A percentile compares a stretch with the other conserved stretches of the same genome.
phyloP scores from a whole-genome alignment of 1,284 basidiomycete genomes.

The Farysia itapuensis region DNA sequence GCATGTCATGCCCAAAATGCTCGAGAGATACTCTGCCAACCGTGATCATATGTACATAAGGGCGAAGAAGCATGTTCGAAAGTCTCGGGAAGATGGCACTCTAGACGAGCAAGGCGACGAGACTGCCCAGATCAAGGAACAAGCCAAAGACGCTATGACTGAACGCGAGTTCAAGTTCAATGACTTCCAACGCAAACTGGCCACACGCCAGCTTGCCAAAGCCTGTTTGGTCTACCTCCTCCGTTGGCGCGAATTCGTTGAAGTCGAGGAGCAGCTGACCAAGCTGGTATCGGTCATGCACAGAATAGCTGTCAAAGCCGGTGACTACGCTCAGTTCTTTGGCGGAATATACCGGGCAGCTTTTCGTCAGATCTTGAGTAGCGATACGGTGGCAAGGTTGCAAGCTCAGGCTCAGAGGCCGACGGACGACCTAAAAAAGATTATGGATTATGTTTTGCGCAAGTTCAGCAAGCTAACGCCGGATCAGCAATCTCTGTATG shows the following conservation, averaged over 20 bases:
- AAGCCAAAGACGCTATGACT: conserved; percentile 23
- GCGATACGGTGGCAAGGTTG: conserved; percentile 20
- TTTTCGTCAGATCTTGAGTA: conserved; percentile 34
- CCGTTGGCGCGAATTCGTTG: conserved; percentile 48
- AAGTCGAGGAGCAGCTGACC: conserved; percentile 41
- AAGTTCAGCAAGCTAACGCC: conserved; percentile 50
- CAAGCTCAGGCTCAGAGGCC: conserved; percentile 18
- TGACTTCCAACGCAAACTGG: conserved; percentile 51
- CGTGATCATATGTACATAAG: conserved; percentile 55
- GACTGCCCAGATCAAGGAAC: conserved; percentile 27
- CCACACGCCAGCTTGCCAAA: conserved; percentile 44
- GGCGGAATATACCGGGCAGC: conserved; percentile 21
- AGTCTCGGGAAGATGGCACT: conserved; percentile 31
- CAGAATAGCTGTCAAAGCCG: conserved; percentile 50
- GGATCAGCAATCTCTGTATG: conserved; percentile 45
- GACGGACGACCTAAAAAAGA: conserved; percentile 41
- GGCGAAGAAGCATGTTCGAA: conserved; percentile 39
- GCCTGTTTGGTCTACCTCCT: conserved; percentile 48
- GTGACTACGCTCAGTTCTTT: conserved; percentile 46
- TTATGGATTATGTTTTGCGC: conserved; percentile 47
- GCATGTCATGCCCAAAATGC: conserved; percentile 51
- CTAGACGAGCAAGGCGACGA: conserved; percentile 35
- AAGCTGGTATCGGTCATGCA: conserved; percentile 53
- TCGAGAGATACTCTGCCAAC: conserved; percentile 51
- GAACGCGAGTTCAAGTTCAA: conserved; percentile 56